These are phyloP conservation scores for Leishmania amazonensis DNA, from an alignment of 208 protist genomes.

Conservation along the genomic window DNA sequence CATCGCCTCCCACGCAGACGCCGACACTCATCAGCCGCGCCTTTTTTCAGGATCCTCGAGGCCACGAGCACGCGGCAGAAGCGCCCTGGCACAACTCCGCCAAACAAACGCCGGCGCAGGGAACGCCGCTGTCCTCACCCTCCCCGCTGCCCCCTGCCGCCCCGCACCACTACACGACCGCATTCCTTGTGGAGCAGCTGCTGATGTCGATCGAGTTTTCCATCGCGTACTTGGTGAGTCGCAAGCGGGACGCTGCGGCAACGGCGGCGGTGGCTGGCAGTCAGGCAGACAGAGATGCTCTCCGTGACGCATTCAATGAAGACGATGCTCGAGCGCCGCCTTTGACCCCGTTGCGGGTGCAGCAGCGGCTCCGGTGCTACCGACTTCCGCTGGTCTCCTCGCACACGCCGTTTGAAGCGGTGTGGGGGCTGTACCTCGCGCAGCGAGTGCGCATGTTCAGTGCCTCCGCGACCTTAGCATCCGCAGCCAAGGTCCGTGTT, in stretches of 20 bases:
- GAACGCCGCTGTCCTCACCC: neutral
- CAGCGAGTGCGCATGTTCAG: conserved; percentile 5
- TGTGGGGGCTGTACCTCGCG: conserved; percentile 17
- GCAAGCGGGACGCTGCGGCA: neutral
- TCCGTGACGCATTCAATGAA: neutral
- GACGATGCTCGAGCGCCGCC: neutral
- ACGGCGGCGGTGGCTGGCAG: neutral
- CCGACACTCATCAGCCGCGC: conserved; percentile 23
- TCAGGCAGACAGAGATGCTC: neutral
- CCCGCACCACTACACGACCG: conserved; percentile 6
- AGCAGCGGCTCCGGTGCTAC: conserved; percentile 6
- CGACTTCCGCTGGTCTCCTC: conserved; percentile 3
- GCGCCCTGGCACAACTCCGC: neutral
- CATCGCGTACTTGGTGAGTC: conserved; percentile 10
- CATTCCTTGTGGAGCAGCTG: conserved; percentile 19
- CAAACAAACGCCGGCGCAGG: neutral
- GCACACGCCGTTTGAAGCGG: conserved; percentile 1
- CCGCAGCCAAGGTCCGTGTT: neutral
- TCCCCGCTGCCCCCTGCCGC: neutral
- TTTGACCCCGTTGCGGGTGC: conserved; percentile 1
- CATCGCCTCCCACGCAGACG: conserved; percentile 14
- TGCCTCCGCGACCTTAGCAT: neutral
- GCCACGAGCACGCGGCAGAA: neutral
- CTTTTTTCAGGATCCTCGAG: conserved; percentile 12
- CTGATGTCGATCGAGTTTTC: conserved; percentile 27